Conservation (phyloP, 2,329 filamentous ascomycete genomes). For the Dactylellina leptospora region DNA sequence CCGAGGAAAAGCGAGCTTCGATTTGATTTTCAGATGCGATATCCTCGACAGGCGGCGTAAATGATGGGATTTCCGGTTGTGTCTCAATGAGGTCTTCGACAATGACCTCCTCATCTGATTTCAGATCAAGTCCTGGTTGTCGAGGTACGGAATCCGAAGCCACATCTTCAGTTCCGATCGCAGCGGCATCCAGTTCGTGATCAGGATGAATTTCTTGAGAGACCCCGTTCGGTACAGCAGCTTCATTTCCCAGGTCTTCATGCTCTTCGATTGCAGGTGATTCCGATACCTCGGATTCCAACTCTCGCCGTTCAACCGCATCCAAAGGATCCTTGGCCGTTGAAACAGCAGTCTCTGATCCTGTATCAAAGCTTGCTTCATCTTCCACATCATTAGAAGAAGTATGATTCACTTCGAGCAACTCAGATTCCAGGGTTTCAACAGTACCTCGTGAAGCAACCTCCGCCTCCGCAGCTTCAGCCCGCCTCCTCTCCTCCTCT, state of each 20-base stretch:
- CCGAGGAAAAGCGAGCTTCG: background rate
- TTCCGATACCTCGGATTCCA: background rate
- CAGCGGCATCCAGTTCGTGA: too few species aligned
- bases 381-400: background rate
- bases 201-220: too few species aligned
- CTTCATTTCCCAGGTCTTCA: too few species aligned
- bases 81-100: too few species aligned
- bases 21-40: background rate
- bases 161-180: too few species aligned
- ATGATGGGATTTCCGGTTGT: too few species aligned
- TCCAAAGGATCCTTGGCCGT: background rate
- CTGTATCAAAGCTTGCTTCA: too few species aligned
- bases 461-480: slow-evolving; percentile 1
- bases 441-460: background rate
- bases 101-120: too few species aligned
- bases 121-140: too few species aligned
- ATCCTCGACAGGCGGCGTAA: background rate
- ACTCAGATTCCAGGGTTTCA: background rate
- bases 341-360: background rate
- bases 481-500: slow-evolving; percentile 32
- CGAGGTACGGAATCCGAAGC: too few species aligned
- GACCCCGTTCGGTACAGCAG: too few species aligned
- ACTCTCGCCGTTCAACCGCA: background rate
- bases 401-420: background rate
- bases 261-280: too few species aligned